Percentiles rank a stretch among this genome's conserved stretches.
Evolutionary conservation across 2,329 filamentous ascomycete species (phyloP).

Genomic region (Reticulascus tulasneorum): DNA sequence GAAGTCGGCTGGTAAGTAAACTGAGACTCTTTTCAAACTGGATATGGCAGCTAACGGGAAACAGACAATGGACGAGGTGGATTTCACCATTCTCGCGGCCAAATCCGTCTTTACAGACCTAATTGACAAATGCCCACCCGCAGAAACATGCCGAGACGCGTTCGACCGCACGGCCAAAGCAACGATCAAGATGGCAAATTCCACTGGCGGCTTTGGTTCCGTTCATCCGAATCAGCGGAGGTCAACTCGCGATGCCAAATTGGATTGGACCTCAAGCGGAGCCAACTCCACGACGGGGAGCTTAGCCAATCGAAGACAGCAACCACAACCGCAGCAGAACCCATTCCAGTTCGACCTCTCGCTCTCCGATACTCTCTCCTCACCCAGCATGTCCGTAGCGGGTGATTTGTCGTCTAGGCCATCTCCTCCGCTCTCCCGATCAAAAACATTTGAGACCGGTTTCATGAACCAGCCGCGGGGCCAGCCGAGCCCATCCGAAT

Average conservation of each 20-base stretch:
- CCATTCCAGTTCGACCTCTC: constrained; percentile 28
- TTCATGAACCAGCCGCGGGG: constrained; percentile 25
- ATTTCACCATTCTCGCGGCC: constrained; percentile 89
- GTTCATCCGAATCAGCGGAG: constrained; percentile 8
- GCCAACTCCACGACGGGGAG: constrained; percentile 19
- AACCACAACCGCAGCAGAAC: constrained; percentile 15
- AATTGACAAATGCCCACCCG: constrained; percentile 90
- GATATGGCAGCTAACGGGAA: constrained; percentile 20
- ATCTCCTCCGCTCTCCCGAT: constrained; percentile 34
- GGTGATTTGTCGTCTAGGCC: constrained; percentile 33
- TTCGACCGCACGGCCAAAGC: constrained; percentile 94
- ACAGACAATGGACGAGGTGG: constrained; percentile 88
- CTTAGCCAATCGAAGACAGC: constrained; percentile 16
- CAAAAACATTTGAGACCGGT: constrained; percentile 32
- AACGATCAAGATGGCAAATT: constrained; percentile 91
- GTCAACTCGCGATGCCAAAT: constrained; percentile 10
- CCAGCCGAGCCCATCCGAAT: constrained; percentile 23
- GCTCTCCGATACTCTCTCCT: constrained; percentile 36
- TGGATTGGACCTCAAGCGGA: constrained; percentile 24
- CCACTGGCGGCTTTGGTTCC: constrained; percentile 73
- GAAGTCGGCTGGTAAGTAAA: constrained; percentile 74
- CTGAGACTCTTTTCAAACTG: neutral
- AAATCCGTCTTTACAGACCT: constrained; percentile 90
- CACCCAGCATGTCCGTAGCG: constrained; percentile 32
- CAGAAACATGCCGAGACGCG: constrained; percentile 89